Percentiles rank a stretch among this genome's conserved stretches.
These are phyloP conservation scores for Effrenium voratum DNA, from an alignment of 73 alveolate species.

Conservation along the genomic window DNA sequence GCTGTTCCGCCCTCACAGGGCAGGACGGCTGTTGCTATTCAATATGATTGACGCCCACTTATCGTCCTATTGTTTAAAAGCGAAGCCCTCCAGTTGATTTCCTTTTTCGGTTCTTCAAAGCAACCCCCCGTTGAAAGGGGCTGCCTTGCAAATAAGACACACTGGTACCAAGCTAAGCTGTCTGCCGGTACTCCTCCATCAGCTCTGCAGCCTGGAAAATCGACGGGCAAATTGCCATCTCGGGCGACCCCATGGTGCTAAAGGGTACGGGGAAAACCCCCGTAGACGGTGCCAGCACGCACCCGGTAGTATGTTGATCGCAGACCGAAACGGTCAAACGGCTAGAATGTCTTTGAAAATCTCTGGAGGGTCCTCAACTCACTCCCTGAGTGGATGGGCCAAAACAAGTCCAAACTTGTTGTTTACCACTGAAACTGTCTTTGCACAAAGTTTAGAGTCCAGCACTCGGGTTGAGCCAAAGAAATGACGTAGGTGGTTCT, in stretches of 20 bases:
- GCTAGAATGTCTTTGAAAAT: background rate
- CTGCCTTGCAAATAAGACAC: background rate
- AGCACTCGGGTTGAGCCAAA: no score
- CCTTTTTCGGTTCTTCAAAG: background rate
- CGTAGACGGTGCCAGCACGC: background rate
- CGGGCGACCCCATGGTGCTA: background rate
- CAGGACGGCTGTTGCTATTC: background rate
- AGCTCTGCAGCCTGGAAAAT: constrained; percentile 22
- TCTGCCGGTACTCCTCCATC: constrained; percentile 57
- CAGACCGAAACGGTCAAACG: background rate
- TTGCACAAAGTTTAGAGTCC: no score
- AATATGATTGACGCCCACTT: background rate
- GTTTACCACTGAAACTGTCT: no score
- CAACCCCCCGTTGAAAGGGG: background rate
- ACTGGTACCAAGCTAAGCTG: background rate
- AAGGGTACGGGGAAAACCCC: background rate
- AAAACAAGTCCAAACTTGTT: no score
- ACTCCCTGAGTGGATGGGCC: no score
- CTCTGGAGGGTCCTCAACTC: no score
- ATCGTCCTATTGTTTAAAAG: no score
- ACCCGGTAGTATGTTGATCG: background rate
- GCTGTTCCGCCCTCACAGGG: background rate
- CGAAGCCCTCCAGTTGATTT: background rate
- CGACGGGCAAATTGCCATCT: background rate
- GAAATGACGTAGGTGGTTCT: no score